A percentile compares a stretch with the other conserved stretches of the same genome.
Evolutionary conservation across 2,329 filamentous ascomycete species (phyloP).

Genomic region (Pseudogymnoascus sp.): DNA sequence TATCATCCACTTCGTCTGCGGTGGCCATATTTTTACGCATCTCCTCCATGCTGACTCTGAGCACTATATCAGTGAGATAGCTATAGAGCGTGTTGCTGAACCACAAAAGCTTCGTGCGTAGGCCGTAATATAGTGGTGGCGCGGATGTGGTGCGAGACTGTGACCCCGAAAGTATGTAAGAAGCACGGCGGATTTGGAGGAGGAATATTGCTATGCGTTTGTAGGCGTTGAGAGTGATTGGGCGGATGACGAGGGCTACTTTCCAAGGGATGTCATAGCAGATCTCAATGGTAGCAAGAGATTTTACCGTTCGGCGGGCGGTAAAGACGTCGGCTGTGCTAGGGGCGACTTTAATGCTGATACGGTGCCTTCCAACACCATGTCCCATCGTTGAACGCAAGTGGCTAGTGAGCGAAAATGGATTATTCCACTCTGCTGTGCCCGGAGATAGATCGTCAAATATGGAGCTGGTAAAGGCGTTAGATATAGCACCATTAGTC

Average conservation of each 20-base stretch:
- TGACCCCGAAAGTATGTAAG: conserved; percentile 53
- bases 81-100: conserved; percentile 67
- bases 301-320: conserved; percentile 49
- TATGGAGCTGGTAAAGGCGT: conserved; percentile 56
- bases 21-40: conserved; percentile 49
- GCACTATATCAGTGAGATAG: conserved; percentile 66
- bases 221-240: conserved; percentile 55
- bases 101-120: conserved; percentile 66
- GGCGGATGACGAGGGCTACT: conserved; percentile 63
- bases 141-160: conserved; percentile 37
- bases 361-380: conserved; percentile 48
- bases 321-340: conserved; percentile 35
- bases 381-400: conserved; percentile 61
- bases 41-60: conserved; percentile 48
- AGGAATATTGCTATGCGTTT: conserved; percentile 66
- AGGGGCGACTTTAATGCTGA: conserved; percentile 48
- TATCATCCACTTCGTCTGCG: conserved; percentile 68
- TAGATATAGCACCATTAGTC: conserved; percentile 60
- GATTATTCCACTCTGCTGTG: conserved; percentile 62
- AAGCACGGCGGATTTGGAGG: conserved; percentile 66
- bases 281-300: conserved; percentile 54
- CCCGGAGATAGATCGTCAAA: conserved; percentile 65
- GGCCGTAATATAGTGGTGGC: conserved; percentile 43
- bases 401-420: conserved; percentile 69
- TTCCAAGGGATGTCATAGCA: conserved; percentile 61